Conservation (phyloP, 768 basidiomycete genomes). For the Amanita exitialis region DNA sequence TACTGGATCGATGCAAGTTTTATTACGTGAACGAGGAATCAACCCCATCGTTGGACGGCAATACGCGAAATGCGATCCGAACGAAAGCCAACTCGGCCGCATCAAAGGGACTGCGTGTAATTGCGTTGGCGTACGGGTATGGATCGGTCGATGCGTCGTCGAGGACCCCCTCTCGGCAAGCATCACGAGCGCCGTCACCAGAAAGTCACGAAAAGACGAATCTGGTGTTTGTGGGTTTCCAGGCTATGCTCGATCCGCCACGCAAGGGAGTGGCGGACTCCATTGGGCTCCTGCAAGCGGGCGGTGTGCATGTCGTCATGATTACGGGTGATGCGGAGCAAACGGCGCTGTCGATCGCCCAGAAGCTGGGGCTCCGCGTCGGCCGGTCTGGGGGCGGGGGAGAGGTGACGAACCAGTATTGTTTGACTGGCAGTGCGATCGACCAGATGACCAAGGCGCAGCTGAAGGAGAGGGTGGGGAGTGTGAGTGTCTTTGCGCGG, state of each 20-base stretch:
- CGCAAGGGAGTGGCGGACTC: slow-evolving; percentile 90
- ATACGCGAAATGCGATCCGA: slow-evolving; percentile 57
- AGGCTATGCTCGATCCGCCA: slow-evolving; percentile 94
- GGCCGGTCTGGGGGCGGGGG: slow-evolving; percentile 43
- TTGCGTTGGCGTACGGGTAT: slow-evolving; percentile 88
- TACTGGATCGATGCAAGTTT: slow-evolving; percentile 78
- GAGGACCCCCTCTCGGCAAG: slow-evolving; percentile 16
- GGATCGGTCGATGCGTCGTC: slow-evolving; percentile 38
- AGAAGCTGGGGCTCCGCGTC: slow-evolving; percentile 72
- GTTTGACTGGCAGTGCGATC: slow-evolving; percentile 75
- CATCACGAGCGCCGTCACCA: slow-evolving; percentile 20
- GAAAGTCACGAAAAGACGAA: slow-evolving; percentile 30
- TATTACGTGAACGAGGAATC: slow-evolving; percentile 90
- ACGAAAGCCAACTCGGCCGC: slow-evolving; percentile 65
- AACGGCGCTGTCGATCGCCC: slow-evolving; percentile 84
- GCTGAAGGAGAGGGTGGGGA: slow-evolving; percentile 72
- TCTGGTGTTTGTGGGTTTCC: slow-evolving; percentile 86
- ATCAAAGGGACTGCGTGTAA: slow-evolving; percentile 69
- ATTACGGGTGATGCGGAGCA: slow-evolving; percentile 93
- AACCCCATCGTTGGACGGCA: slow-evolving; percentile 66
- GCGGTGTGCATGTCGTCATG: slow-evolving; percentile 96
- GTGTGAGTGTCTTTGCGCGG: slow-evolving; percentile 84
- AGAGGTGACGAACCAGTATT: slow-evolving; percentile 32
- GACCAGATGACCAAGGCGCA: slow-evolving; percentile 78
- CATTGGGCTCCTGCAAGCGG: slow-evolving; percentile 67